A percentile compares a stretch with the other conserved stretches of the same genome.
Evolutionary conservation across 2,329 filamentous ascomycete genomes (phyloP).

Genomic region (Pseudogymnoascus destructans): DNA sequence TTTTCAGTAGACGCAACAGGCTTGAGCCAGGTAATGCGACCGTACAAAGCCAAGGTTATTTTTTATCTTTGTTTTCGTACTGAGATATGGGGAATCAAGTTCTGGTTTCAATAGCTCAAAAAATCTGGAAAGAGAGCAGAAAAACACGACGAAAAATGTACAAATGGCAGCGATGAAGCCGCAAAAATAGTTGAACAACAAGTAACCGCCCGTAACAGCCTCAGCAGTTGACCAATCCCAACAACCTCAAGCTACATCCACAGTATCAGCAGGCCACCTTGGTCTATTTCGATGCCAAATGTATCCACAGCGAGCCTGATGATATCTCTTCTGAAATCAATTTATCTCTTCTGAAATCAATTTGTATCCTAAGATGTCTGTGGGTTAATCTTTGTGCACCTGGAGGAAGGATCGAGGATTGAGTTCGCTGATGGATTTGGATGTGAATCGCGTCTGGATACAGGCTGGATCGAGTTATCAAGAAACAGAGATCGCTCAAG

Average conservation of each 20-base stretch:
- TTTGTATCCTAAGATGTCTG: not conserved
- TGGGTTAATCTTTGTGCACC: not conserved
- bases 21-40: constrained; percentile 22
- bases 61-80: constrained; percentile 26
- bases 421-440: not conserved
- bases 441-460: not conserved
- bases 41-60: constrained; percentile 25
- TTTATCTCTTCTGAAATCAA: not conserved
- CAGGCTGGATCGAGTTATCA: not conserved
- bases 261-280: not conserved
- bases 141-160: constrained; percentile 11
- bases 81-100: constrained; percentile 27
- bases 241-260: constrained; percentile 1
- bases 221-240: constrained; percentile 6
- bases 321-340: constrained; percentile 1
- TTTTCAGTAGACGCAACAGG: constrained; percentile 19
- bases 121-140: constrained; percentile 23
- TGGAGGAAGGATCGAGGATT: not conserved
- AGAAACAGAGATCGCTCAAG: not conserved
- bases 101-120: constrained; percentile 27
- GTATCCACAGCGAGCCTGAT: constrained; percentile 6
- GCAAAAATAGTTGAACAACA: constrained; percentile 7
- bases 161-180: constrained; percentile 6
- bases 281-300: constrained; percentile 7
- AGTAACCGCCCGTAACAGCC: constrained; percentile 6